A percentile compares a stretch with the other conserved stretches of the same genome.
Evolutionary conservation across 208 protist species (phyloP).

Genomic region (Leishmania guyanensis): DNA sequence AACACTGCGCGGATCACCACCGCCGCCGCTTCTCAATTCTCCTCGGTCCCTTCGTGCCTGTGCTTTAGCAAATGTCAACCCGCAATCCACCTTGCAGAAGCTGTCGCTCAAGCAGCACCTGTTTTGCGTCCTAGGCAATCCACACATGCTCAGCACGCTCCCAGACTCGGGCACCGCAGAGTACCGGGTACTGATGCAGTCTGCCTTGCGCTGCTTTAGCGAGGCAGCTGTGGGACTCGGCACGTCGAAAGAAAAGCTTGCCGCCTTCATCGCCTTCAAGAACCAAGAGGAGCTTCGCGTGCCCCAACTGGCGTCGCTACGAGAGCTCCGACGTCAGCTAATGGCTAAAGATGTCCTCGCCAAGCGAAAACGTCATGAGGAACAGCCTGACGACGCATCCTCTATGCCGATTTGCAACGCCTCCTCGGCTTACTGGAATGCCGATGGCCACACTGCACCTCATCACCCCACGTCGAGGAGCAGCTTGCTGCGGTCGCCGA

Average conservation of each 20-base stretch:
- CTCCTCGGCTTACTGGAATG: not conserved
- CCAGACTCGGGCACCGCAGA: slow-evolving; percentile 14
- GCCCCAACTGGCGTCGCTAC: slow-evolving; percentile 31
- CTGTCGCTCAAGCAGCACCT: slow-evolving; percentile 61
- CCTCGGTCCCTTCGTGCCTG: slow-evolving; percentile 65
- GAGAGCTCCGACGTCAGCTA: slow-evolving; percentile 39
- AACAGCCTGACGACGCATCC: not conserved
- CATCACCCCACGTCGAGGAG: too few species aligned
- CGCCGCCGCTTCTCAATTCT: slow-evolving; percentile 55
- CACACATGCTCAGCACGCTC: slow-evolving; percentile 21
- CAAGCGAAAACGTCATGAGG: slow-evolving; percentile 14
- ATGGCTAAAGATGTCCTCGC: slow-evolving; percentile 26
- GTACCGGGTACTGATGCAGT: slow-evolving; percentile 35
- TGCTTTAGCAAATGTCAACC: slow-evolving; percentile 26
- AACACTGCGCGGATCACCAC: slow-evolving; percentile 30
- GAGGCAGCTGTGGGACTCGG: slow-evolving; percentile 46
- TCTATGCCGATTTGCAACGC: not conserved
- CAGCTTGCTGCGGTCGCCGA: not conserved
- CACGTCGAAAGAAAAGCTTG: slow-evolving; percentile 65
- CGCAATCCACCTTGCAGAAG: slow-evolving; percentile 37
- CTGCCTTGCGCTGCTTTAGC: slow-evolving; percentile 53
- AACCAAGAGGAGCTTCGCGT: slow-evolving; percentile 48
- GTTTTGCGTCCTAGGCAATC: slow-evolving; percentile 37
- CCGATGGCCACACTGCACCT: not conserved
- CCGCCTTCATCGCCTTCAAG: slow-evolving; percentile 44